These are phyloP conservation scores for Coniochaeta sp. DNA, from an alignment of 2,329 filamentous ascomycete genomes.

Conservation along the genomic window DNA sequence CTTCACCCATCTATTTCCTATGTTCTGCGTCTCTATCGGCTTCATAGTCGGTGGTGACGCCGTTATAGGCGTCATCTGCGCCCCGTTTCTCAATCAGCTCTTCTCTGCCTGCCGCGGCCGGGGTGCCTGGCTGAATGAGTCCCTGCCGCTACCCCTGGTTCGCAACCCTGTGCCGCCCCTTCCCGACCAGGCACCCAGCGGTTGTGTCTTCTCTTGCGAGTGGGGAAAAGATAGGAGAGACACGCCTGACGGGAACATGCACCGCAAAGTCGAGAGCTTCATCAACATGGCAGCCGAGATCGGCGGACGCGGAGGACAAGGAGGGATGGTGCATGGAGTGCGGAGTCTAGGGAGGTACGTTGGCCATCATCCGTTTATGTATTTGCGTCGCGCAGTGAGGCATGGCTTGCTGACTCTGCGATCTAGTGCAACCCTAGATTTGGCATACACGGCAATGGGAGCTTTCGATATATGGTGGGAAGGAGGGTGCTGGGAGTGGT, in stretches of 20 bases:
- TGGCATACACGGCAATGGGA: slow-evolving; percentile 70
- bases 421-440: slow-evolving; percentile 59
- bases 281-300: slow-evolving; percentile 66
- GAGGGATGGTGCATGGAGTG: slow-evolving; percentile 74
- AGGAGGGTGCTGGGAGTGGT: slow-evolving; percentile 76
- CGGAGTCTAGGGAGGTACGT: slow-evolving; percentile 55
- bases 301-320: slow-evolving; percentile 53
- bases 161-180: slow-evolving; percentile 55
- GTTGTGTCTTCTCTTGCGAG: slow-evolving; percentile 67
- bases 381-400: neutral
- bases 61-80: slow-evolving; percentile 63
- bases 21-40: slow-evolving; percentile 74
- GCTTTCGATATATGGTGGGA: slow-evolving; percentile 79
- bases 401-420: neutral
- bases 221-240: slow-evolving; percentile 75
- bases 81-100: slow-evolving; percentile 60
- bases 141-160: slow-evolving; percentile 54
- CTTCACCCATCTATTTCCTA: slow-evolving; percentile 72
- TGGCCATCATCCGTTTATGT: neutral
- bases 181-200: slow-evolving; percentile 55
- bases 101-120: slow-evolving; percentile 60
- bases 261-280: slow-evolving; percentile 67
- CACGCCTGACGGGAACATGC: slow-evolving; percentile 56
- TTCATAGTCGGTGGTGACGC: slow-evolving; percentile 54
- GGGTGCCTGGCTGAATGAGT: slow-evolving; percentile 64